Evolutionary conservation across 768 basidiomycete species (phyloP).

Genomic region (Fomitopsis serialis): DNA sequence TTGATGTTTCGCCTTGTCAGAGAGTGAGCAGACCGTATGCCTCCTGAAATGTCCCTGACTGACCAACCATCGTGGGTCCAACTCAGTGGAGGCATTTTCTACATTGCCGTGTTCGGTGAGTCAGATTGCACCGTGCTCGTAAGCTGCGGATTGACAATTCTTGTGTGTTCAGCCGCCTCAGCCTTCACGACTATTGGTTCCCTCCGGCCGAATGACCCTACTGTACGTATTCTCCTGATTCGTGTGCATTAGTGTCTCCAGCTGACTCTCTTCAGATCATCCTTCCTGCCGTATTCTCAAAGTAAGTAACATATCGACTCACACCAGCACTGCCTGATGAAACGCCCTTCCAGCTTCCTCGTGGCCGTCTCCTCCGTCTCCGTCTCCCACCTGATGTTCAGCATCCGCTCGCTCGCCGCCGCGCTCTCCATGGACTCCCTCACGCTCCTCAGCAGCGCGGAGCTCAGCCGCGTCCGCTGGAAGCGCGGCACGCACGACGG

Average conservation of each 20-base stretch:
- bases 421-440: slow-evolving; percentile 34
- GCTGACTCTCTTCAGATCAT: background rate
- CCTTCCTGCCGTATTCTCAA: slow-evolving; percentile 8
- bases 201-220: background rate
- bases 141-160: background rate
- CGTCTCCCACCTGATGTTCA: slow-evolving; percentile 34
- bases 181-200: slow-evolving; percentile 14
- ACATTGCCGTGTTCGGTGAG: slow-evolving; percentile 12
- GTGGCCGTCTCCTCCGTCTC: slow-evolving; percentile 21
- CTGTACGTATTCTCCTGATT: background rate
- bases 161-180: slow-evolving; percentile 1
- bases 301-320: background rate
- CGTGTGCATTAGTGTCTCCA: background rate
- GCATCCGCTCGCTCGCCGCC: slow-evolving; percentile 37
- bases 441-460: slow-evolving; percentile 40
- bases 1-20: slow-evolving; percentile 10
- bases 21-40: slow-evolving; percentile 9
- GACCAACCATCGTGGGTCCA: background rate
- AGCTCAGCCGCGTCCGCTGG: slow-evolving; percentile 36
- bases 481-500: slow-evolving; percentile 7
- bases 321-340: background rate
- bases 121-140: background rate
- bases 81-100: slow-evolving; percentile 12
- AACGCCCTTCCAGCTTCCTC: slow-evolving; percentile 3
- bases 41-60: background rate